Conservation (phyloP, 2,329 filamentous ascomycete genomes). For the Aspergillus tamarii region DNA sequence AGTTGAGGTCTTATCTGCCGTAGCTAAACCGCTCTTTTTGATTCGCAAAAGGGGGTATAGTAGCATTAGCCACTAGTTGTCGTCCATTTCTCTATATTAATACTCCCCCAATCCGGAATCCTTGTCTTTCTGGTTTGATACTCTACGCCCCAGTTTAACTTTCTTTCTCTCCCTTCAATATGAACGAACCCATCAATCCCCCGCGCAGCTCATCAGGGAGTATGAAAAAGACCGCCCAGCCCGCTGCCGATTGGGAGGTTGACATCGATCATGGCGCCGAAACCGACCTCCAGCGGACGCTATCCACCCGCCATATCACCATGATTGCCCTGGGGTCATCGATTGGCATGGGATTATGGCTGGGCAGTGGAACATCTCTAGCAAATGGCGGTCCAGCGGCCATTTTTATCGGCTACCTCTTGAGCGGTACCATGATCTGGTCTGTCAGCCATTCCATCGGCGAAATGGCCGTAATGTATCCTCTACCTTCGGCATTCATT, state of each 20-base stretch:
- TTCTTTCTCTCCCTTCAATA: neutral
- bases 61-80: neutral
- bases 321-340: slow-evolving; percentile 45
- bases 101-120: neutral
- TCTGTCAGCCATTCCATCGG: slow-evolving; percentile 52
- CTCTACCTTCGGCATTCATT: slow-evolving; percentile 51
- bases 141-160: neutral
- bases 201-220: neutral
- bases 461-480: slow-evolving; percentile 53
- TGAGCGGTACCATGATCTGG: slow-evolving; percentile 47
- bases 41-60: neutral
- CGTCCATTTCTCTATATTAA: neutral
- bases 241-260: neutral
- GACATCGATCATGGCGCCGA: slow-evolving; percentile 29
- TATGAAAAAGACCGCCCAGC: slow-evolving; percentile 1
- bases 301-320: slow-evolving; percentile 46
- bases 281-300: slow-evolving; percentile 41
- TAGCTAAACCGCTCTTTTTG: neutral
- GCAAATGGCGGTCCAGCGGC: slow-evolving; percentile 47
- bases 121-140: neutral
- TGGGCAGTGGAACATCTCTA: slow-evolving; percentile 50
- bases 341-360: slow-evolving; percentile 54
- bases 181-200: neutral
- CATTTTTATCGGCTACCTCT: slow-evolving; percentile 50
- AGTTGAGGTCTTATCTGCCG: neutral